Evolutionary conservation across 1,284 basidiomycete genomes (phyloP), one percentile per base, ranked within the genome.

Genomic region (Malassezia obtusa): DNA sequence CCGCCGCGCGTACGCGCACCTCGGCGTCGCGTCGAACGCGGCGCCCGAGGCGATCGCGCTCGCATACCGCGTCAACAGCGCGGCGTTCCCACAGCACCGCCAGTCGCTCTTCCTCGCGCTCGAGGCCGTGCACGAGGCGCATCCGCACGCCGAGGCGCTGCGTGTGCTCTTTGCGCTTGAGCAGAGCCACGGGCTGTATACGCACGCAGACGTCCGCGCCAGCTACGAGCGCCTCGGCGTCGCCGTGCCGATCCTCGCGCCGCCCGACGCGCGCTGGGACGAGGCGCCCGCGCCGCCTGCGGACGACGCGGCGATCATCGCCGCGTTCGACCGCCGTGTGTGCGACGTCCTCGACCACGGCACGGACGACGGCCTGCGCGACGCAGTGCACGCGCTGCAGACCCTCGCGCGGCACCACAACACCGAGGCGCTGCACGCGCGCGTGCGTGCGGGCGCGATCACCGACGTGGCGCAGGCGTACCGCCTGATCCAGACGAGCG

Each of bases 381-480:
- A 15, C n/a, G 49, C 41, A 9, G 17, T 15, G 17, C 35, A 15
- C 9, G 53, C 53, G 1, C 22, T 56, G 24, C 28, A 26, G 3
- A 43, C 24, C 15, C 26, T 56, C 9, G 33, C 53, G 5, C 47
- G 25, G n/a, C 24, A 26, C 28, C 26, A 49, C 14, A 9, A 17
- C 4, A 24, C 25, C 17, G 26, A 26, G 26, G 37, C 47, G 12
- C 44, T 49, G 19, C 39, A 36, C 7, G 40, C 21, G 39, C 46
- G 47, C 12, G n/a, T 21, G 24, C n/a, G 19, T 3, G 21, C 21
- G 12, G 38, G 35, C 12, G 37, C 45, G 14, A 28, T 50, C 10
- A 22, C 88, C 81, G 83, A 81, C 38, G 80, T 83, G 6, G 81
- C 82, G 35, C 78, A 80, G 61, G 88, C 88, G 22, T 88, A 85